Conservation (phyloP, 495 filamentous ascomycete species). For the Penicillium roqueforti region DNA sequence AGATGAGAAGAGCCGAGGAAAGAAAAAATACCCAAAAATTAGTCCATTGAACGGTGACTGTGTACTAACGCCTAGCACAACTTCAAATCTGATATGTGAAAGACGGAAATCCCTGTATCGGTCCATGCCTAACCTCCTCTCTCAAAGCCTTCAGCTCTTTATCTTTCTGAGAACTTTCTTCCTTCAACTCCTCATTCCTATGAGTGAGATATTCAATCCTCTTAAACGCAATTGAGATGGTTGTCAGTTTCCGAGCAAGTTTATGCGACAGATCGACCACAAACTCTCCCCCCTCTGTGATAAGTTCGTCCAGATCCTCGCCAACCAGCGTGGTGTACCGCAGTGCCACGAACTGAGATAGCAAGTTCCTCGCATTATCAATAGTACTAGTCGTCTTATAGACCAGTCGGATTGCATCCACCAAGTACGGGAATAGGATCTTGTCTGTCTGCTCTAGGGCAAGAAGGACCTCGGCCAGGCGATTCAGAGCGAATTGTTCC, state of each 20-base stretch:
- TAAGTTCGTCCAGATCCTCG: neutral
- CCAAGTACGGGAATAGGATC: neutral
- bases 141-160: neutral
- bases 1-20: neutral
- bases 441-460: neutral
- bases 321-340: neutral
- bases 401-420: slow-evolving; percentile 5
- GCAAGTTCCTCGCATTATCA: slow-evolving; percentile 3
- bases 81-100: slow-evolving; percentile 1
- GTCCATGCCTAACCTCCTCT: neutral
- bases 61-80: neutral
- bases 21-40: neutral
- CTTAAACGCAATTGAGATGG: neutral
- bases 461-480: neutral
- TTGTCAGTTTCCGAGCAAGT: slow-evolving; percentile 1
- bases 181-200: neutral
- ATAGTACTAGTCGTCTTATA: neutral
- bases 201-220: neutral
- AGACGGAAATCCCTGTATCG: neutral
- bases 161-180: neutral
- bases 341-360: slow-evolving; percentile 8
- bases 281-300: slow-evolving; percentile 9
- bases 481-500: neutral
- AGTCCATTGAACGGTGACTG: neutral
- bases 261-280: slow-evolving; percentile 7